These are phyloP conservation scores for sunflower (Helianthus annuus) DNA, from an alignment of 129 eudicot species.

Conservation along the genomic window DNA sequence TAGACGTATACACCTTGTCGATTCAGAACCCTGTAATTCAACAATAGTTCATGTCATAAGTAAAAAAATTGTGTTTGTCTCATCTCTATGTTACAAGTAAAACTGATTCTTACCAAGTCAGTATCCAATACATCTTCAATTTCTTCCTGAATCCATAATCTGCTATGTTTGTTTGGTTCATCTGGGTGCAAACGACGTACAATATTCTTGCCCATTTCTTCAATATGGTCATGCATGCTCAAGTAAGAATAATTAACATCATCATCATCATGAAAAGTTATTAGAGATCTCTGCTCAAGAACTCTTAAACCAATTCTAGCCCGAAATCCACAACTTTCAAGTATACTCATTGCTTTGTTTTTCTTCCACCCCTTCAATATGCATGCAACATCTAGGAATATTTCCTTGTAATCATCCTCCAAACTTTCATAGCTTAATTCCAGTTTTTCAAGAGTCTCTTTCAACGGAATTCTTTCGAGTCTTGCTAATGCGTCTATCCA, in stretches of 20 bases:
- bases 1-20: conserved; percentile 8
- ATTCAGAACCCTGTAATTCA: conserved; percentile 12
- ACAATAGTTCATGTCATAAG: background rate
- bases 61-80: background rate
- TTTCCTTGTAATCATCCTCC: conserved; percentile 35
- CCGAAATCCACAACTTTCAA: conserved; percentile 18
- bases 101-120: conserved; percentile 16
- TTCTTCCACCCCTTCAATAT: conserved; percentile 8
- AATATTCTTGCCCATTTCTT: conserved; percentile 37
- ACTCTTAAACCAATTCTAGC: conserved; percentile 21
- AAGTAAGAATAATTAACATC: background rate
- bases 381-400: conserved; percentile 39
- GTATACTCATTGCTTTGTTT: background rate
- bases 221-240: conserved; percentile 34
- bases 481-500: conserved; percentile 36
- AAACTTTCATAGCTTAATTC: conserved; percentile 43
- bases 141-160: conserved; percentile 32
- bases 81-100: background rate
- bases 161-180: conserved; percentile 14
- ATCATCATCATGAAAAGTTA: background rate
- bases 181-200: conserved; percentile 14
- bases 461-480: conserved; percentile 17
- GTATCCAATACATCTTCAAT: conserved; percentile 20
- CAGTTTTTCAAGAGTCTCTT: conserved; percentile 25
- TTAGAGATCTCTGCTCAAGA: conserved; percentile 20